Percentiles rank a stretch among this genome's conserved stretches.
Conservation (phyloP, 768 basidiomycete genomes). For the Tricholomella constricta region DNA sequence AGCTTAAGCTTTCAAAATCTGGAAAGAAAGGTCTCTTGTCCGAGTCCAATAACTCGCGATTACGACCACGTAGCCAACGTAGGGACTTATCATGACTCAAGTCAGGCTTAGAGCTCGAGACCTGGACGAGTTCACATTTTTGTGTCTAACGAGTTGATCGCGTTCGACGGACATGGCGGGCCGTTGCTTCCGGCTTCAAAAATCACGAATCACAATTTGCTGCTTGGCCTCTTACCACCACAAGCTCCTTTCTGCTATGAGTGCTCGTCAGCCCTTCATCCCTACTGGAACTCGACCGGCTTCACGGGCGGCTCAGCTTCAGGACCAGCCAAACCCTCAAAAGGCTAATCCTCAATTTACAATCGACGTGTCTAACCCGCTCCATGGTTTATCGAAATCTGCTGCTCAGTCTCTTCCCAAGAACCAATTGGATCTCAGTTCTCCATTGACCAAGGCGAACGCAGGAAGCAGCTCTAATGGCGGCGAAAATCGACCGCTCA, state of each 20-base stretch:
- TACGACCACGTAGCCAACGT: no score
- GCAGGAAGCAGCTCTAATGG: neutral
- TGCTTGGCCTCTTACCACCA: conserved; percentile 7
- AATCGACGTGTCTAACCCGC: conserved; percentile 14
- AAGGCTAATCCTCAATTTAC: conserved; percentile 6
- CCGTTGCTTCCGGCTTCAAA: conserved; percentile 3
- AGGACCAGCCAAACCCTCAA: conserved; percentile 4
- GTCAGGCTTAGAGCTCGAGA: no score
- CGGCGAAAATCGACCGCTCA: conserved; percentile 12
- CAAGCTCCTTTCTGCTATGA: conserved; percentile 10
- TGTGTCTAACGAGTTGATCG: no score
- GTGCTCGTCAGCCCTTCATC: conserved; percentile 23
- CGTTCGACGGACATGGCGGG: neutral
- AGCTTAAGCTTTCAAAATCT: no score
- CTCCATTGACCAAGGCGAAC: neutral
- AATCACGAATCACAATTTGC: neutral
- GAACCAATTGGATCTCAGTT: neutral
- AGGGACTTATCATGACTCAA: no score
- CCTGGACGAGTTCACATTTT: neutral
- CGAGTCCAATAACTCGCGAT: no score
- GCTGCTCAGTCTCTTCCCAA: neutral
- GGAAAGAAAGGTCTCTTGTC: no score
- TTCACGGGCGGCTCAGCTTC: conserved; percentile 7
- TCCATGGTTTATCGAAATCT: conserved; percentile 8
- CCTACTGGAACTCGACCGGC: conserved; percentile 13